Evolutionary conservation across 352 stramenopile species (phyloP).

Genomic region (Globisporangium ultimum): DNA sequence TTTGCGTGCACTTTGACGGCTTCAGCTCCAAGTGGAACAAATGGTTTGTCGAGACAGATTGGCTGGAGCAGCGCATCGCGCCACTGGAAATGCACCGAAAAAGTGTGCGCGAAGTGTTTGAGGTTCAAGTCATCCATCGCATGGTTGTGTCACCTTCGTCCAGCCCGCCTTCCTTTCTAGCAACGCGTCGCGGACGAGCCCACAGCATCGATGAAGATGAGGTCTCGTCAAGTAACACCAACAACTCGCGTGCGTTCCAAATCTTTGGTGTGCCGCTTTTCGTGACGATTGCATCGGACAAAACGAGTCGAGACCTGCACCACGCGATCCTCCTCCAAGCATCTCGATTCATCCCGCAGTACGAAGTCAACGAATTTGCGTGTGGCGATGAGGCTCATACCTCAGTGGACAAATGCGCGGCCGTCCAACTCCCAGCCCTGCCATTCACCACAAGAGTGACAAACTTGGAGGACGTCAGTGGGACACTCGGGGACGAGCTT

Average conservation of each 20-base stretch:
- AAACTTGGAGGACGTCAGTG: slow-evolving; percentile 52
- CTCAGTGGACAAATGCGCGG: slow-evolving; percentile 7
- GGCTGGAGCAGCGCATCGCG: slow-evolving; percentile 45
- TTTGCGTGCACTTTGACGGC: slow-evolving; percentile 70
- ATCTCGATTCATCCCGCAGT: slow-evolving; percentile 43
- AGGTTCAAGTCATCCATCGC: slow-evolving; percentile 76
- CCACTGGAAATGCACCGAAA: slow-evolving; percentile 39
- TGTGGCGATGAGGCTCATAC: neutral
- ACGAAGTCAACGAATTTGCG: slow-evolving; percentile 10
- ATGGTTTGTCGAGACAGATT: slow-evolving; percentile 61
- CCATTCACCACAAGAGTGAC: slow-evolving; percentile 58
- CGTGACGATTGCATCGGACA: slow-evolving; percentile 71
- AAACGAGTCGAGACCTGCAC: slow-evolving; percentile 59
- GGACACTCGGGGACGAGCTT: slow-evolving; percentile 32
- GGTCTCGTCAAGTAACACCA: slow-evolving; percentile 11
- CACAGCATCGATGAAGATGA: slow-evolving; percentile 8
- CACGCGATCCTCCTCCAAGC: slow-evolving; percentile 62
- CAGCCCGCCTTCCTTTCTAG: slow-evolving; percentile 2
- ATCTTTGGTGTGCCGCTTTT: slow-evolving; percentile 71
- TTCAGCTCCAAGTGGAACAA: slow-evolving; percentile 73
- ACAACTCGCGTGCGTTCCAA: slow-evolving; percentile 27
- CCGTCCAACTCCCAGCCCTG: slow-evolving; percentile 10
- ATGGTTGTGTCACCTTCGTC: slow-evolving; percentile 18
- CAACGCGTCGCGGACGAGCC: neutral
- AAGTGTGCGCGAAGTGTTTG: slow-evolving; percentile 56